phyloP scores from a whole-genome alignment of 768 basidiomycete species.

The Calvatia gigantea region DNA sequence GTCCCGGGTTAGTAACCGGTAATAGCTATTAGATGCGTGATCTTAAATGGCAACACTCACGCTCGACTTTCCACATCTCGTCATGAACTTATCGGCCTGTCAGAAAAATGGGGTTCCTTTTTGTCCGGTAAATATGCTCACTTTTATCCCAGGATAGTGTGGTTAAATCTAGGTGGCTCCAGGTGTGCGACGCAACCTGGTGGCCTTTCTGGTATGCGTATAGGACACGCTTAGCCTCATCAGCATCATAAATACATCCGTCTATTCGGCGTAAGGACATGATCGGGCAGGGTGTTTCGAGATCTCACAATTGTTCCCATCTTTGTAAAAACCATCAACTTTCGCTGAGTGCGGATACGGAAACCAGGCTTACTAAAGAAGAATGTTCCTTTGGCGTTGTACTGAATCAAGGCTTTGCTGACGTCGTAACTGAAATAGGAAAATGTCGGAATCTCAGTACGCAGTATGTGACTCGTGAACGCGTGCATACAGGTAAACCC shows the following conservation, averaged over 20 bases:
- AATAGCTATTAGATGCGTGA: too few relatives aligned
- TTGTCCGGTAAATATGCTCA: conserved; percentile 17
- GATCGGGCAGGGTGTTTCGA: neutral
- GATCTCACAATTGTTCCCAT: conserved; percentile 36
- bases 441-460: neutral
- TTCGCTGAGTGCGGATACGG: neutral
- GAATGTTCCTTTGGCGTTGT: conserved; percentile 38
- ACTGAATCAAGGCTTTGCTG: conserved; percentile 29
- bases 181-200: conserved; percentile 43
- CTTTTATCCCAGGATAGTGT: conserved; percentile 38
- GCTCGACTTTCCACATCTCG: conserved; percentile 43
- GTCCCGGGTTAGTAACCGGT: too few relatives aligned
- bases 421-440: conserved; percentile 27
- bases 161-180: conserved; percentile 37
- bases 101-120: neutral
- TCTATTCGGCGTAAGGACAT: conserved; percentile 18
- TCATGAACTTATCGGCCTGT: conserved; percentile 30
- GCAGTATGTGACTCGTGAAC: neutral
- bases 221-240: conserved; percentile 28
- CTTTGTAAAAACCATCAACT: conserved; percentile 15
- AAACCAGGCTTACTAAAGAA: conserved; percentile 35
- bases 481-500: conserved; percentile 28
- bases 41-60: conserved; percentile 21
- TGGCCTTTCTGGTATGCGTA: conserved; percentile 38
- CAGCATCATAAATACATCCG: conserved; percentile 36